Percentiles rank a stretch among this genome's conserved stretches.
Evolutionary conservation across 2,329 filamentous ascomycete species (phyloP).

Genomic region (Colletotrichum echinochloae): DNA sequence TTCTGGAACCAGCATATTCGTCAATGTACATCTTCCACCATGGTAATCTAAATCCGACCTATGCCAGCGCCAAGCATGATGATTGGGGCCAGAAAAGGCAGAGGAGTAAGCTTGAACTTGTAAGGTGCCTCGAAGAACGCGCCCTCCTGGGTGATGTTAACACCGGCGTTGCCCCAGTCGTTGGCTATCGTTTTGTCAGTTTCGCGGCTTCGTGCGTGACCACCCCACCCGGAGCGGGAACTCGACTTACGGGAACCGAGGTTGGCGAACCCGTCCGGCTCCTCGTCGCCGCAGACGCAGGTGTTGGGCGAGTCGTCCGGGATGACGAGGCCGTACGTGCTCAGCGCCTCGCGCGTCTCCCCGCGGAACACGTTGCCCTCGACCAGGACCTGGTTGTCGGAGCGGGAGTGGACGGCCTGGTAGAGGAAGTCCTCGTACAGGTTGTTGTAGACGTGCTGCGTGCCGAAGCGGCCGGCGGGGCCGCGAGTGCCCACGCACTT

Average conservation of each 20-base stretch:
- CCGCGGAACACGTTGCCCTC: conserved; percentile 62
- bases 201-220: conserved; percentile 43
- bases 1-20: background rate
- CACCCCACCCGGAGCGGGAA: background rate
- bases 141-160: conserved; percentile 65
- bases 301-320: conserved; percentile 67
- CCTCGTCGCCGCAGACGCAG: conserved; percentile 63
- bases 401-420: conserved; percentile 62
- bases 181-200: conserved; percentile 48
- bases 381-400: conserved; percentile 61
- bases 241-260: conserved; percentile 60
- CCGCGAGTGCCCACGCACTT: conserved; percentile 58
- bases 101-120: conserved; percentile 59
- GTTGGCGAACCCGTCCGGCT: conserved; percentile 67
- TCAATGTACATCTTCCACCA: background rate
- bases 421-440: conserved; percentile 60
- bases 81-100: conserved; percentile 55
- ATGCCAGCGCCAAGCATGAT: conserved; percentile 60
- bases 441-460: conserved; percentile 63
- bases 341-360: conserved; percentile 61
- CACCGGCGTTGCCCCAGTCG: conserved; percentile 59
- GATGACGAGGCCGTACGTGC: conserved; percentile 67
- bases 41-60: conserved; percentile 51
- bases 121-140: conserved; percentile 62
- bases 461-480: conserved; percentile 61